Evolutionary conservation across 202 grass and related monocot species (phyloP).

Genomic region (Cymbopogon flexuosus): DNA sequence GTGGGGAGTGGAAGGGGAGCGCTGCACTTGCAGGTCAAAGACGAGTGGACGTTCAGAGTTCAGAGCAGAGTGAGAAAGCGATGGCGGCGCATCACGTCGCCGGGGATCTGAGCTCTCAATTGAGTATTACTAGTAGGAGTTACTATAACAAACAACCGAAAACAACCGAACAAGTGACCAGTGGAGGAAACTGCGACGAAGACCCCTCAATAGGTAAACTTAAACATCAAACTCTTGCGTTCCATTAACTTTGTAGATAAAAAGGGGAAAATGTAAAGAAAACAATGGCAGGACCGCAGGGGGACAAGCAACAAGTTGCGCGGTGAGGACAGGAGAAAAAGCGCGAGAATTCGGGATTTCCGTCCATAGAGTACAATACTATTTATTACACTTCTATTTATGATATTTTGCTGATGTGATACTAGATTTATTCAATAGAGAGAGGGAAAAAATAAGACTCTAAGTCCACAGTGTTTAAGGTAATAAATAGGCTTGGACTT

Average conservation of each 20-base stretch:
- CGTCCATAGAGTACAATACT: too few species aligned
- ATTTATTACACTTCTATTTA: too few species aligned
- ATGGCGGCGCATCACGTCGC: slow-evolving; percentile 1
- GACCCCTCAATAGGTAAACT: not conserved
- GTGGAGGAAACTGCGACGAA: not conserved
- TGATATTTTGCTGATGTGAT: too few species aligned
- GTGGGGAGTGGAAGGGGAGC: not conserved
- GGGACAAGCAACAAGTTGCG: not conserved
- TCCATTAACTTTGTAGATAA: not conserved
- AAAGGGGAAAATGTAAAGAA: not conserved
- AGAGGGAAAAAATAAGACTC: too few species aligned
- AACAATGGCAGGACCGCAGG: not conserved
- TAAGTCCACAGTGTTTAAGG: too few species aligned
- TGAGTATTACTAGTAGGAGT: not conserved
- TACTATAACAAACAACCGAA: not conserved
- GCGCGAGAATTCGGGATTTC: not conserved
- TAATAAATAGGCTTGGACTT: too few species aligned
- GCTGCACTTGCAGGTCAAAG: not conserved
- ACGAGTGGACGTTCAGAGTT: slow-evolving; percentile 20
- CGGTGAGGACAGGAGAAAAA: not conserved
- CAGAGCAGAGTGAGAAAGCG: not conserved
- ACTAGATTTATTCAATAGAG: too few species aligned
- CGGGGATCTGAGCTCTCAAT: not conserved
- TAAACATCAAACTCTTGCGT: not conserved
- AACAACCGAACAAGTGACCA: not conserved